Conservation (phyloP, 495 filamentous ascomycete species). For the Talaromyces liani region DNA sequence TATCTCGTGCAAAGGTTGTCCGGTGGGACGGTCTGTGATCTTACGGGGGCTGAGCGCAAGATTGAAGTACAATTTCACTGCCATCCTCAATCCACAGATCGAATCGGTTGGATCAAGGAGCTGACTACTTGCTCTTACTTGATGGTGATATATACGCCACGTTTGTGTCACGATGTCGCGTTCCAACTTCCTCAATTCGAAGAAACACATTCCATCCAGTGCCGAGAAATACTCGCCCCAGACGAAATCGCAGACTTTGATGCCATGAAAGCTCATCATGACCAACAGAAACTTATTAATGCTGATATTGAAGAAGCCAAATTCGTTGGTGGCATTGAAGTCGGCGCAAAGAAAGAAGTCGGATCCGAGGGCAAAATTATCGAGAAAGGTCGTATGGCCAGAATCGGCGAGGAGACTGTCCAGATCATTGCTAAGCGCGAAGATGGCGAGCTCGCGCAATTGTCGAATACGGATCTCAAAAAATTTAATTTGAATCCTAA, state of each 20-base stretch:
- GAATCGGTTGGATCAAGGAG: conserved; percentile 94
- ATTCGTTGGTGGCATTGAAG: conserved; percentile 51
- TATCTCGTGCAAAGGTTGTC: conserved; percentile 86
- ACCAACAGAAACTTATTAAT: conserved; percentile 28
- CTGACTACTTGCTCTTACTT: conserved; percentile 87
- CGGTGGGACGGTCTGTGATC: conserved; percentile 84
- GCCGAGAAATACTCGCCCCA: conserved; percentile 56
- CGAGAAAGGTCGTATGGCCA: conserved; percentile 42
- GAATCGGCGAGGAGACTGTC: conserved; percentile 31
- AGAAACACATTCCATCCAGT: conserved; percentile 70
- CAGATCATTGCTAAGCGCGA: conserved; percentile 49
- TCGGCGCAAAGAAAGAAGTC: conserved; percentile 51
- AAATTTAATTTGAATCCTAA: conserved; percentile 63
- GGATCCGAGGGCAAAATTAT: conserved; percentile 49
- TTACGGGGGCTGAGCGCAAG: conserved; percentile 75
- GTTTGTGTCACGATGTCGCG: conserved; percentile 86
- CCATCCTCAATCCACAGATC: conserved; percentile 69
- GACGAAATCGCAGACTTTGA: conserved; percentile 56
- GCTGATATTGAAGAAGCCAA: conserved; percentile 25
- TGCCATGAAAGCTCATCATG: conserved; percentile 37
- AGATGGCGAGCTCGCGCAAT: conserved; percentile 44
- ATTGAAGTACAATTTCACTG: conserved; percentile 95
- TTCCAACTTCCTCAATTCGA: conserved; percentile 82
- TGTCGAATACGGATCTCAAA: conserved; percentile 56
- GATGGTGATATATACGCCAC: conserved; percentile 90